These are phyloP conservation scores for Blastomyces percursus DNA, from an alignment of 2,329 filamentous ascomycete species.

Conservation along the genomic window DNA sequence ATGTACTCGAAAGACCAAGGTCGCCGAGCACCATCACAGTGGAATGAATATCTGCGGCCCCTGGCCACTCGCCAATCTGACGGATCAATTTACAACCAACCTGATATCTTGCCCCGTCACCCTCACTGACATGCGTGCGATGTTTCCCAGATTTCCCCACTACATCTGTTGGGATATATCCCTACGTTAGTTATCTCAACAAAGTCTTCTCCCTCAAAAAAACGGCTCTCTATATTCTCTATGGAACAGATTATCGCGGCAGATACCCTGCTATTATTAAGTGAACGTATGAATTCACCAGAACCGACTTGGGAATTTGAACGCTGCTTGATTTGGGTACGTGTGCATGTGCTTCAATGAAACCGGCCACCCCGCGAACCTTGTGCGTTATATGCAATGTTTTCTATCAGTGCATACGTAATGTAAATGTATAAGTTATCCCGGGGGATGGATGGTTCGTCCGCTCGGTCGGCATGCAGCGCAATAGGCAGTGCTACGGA, in stretches of 20 bases:
- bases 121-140: not conserved
- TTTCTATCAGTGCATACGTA: not conserved
- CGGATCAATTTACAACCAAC: not conserved
- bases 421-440: no score
- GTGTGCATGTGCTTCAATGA: not conserved
- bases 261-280: no score
- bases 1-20: not conserved
- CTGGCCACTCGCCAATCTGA: not conserved
- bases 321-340: not conserved
- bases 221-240: no score
- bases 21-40: not conserved
- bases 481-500: not conserved
- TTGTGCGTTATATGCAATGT: not conserved
- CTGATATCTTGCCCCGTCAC: conserved; percentile 1
- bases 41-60: not conserved
- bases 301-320: not conserved
- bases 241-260: no score
- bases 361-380: not conserved
- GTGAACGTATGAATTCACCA: not conserved
- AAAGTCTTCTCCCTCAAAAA: no score
- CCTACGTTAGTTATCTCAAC: not conserved
- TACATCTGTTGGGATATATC: not conserved
- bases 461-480: not conserved
- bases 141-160: not conserved
- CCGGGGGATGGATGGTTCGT: not conserved